Percentiles rank a stretch among this genome's conserved stretches.
These are phyloP conservation scores for Chaetothyriales sp. DNA, from an alignment of 2,329 filamentous ascomycete genomes.

Conservation along the genomic window DNA sequence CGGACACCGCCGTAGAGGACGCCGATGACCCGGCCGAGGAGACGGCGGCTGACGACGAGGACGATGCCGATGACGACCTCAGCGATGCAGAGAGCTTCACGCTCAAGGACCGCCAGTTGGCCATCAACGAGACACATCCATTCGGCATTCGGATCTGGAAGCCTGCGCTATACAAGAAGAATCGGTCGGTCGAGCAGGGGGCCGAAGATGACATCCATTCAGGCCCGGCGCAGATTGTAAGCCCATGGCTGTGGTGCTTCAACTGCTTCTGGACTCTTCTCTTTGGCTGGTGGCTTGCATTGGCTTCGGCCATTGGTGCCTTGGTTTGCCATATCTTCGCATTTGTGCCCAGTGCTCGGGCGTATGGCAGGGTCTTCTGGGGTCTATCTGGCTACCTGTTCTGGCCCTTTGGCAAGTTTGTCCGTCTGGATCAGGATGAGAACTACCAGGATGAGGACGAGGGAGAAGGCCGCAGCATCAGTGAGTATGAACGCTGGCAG, in stretches of 20 bases:
- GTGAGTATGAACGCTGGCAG: constrained; percentile 98
- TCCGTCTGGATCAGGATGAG: constrained; percentile 84
- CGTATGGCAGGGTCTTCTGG: constrained; percentile 74
- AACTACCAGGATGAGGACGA: constrained; percentile 88
- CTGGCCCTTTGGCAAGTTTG: constrained; percentile 94
- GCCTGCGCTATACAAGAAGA: constrained; percentile 94
- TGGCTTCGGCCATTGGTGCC: constrained; percentile 59
- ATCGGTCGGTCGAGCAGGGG: constrained; percentile 85
- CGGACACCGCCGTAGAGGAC: constrained; percentile 17
- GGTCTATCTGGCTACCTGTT: constrained; percentile 75
- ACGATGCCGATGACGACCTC: constrained; percentile 54
- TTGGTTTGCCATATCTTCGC: constrained; percentile 65
- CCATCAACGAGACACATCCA: constrained; percentile 96
- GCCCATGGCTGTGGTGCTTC: constrained; percentile 68
- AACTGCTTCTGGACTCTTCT: constrained; percentile 80
- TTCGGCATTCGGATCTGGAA: constrained; percentile 99
- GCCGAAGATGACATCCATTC: constrained; percentile 97
- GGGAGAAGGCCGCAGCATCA: constrained; percentile 90
- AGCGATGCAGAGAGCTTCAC: constrained; percentile 98
- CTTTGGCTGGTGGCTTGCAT: constrained; percentile 92
- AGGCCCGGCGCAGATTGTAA: constrained; percentile 73
- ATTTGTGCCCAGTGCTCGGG: constrained; percentile 61
- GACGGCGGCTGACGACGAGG: constrained; percentile 32
- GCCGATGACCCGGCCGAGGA: constrained; percentile 25
- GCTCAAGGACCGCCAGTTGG: constrained; percentile 86